Percentiles rank a stretch among this genome's conserved stretches.
These are phyloP conservation scores for Theobroma cacao DNA, from an alignment of 345 rosid species.

Conservation along the genomic window DNA sequence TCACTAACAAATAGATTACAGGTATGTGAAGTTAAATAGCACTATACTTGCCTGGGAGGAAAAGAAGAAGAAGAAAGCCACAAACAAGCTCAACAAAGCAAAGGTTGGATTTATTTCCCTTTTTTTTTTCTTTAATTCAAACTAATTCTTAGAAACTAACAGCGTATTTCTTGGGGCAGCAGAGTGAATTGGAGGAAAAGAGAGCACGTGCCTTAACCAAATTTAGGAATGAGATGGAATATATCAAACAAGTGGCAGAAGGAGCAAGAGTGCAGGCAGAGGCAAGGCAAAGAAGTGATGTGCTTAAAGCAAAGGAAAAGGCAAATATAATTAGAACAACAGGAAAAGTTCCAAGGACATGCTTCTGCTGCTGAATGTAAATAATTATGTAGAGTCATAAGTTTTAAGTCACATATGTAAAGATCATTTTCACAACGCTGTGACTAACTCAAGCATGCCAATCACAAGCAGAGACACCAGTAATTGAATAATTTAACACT, in stretches of 20 bases:
- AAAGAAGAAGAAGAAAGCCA: constrained; percentile 54
- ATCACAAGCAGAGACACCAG: background rate
- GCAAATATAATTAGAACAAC: constrained; percentile 58
- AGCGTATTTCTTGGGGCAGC: constrained; percentile 22
- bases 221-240: constrained; percentile 38
- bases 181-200: constrained; percentile 41
- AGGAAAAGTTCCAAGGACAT: constrained; percentile 45
- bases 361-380: constrained; percentile 50
- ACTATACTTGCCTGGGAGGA: constrained; percentile 62
- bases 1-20: constrained; percentile 22
- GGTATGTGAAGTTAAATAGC: constrained; percentile 46
- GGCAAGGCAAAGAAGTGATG: constrained; percentile 49
- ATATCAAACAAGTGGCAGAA: constrained; percentile 39
- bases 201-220: constrained; percentile 42
- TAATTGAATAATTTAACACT: background rate
- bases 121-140: background rate
- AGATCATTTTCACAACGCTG: background rate
- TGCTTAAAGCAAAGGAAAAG: constrained; percentile 56
- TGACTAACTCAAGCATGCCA: background rate
- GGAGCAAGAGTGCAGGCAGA: constrained; percentile 57
- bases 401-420: background rate
- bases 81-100: constrained; percentile 35
- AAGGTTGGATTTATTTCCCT: constrained; percentile 49
- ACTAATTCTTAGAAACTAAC: constrained; percentile 11
- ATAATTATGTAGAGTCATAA: background rate